Percentiles rank a stretch among this genome's conserved stretches.
These are phyloP conservation scores for Aspergillus sclerotiicarbonarius DNA, from an alignment of 495 filamentous ascomycete genomes.

Conservation along the genomic window DNA sequence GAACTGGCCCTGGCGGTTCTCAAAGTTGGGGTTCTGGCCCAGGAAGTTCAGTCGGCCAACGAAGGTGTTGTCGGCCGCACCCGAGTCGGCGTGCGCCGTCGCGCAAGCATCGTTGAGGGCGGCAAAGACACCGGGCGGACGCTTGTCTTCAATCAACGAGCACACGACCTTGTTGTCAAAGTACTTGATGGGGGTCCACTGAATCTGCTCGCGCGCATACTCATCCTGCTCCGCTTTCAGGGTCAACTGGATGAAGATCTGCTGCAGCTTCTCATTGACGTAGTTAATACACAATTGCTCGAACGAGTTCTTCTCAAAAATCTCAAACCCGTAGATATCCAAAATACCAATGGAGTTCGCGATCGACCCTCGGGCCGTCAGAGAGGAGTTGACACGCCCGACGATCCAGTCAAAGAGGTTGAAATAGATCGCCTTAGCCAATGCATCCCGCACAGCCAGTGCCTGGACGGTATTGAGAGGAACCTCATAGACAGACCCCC, in stretches of 20 bases:
- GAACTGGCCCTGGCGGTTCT: slow-evolving; percentile 90
- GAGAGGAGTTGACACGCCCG: slow-evolving; percentile 81
- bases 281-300: slow-evolving; percentile 99
- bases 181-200: slow-evolving; percentile 99
- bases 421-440: slow-evolving; percentile 93
- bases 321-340: slow-evolving; percentile 99
- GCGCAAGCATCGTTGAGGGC: slow-evolving; percentile 97
- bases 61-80: slow-evolving; percentile 93
- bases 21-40: slow-evolving; percentile 83
- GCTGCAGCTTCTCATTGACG: slow-evolving; percentile 98
- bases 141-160: slow-evolving; percentile 89
- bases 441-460: slow-evolving; percentile 86
- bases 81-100: slow-evolving; percentile 91
- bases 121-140: slow-evolving; percentile 92
- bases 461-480: slow-evolving; percentile 90
- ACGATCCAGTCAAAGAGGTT: slow-evolving; percentile 99
- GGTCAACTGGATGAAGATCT: slow-evolving; percentile 99
- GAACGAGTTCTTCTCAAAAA: slow-evolving; percentile 98
- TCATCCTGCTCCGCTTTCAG: slow-evolving; percentile 97
- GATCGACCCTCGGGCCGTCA: slow-evolving; percentile 72
- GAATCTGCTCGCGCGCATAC: slow-evolving; percentile 92
- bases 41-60: slow-evolving; percentile 88
- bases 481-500: slow-evolving; percentile 84
- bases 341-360: slow-evolving; percentile 92
- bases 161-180: slow-evolving; percentile 99